Conservation (phyloP, 768 basidiomycete genomes). For the Leccinum boreale region DNA sequence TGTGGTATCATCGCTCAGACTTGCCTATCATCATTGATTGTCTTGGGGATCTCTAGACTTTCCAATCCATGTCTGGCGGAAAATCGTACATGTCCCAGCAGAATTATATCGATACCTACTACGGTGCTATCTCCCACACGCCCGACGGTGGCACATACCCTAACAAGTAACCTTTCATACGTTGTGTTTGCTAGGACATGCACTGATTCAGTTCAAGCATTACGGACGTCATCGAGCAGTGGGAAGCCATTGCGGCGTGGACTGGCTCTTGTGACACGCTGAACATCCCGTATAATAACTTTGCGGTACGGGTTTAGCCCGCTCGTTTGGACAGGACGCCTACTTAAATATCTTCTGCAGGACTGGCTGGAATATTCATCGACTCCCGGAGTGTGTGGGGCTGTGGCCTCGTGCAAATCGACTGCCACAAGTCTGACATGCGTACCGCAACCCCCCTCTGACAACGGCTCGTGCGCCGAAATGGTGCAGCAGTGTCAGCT, state of each 20-base stretch:
- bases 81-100: conserved; percentile 20
- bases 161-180: conserved; percentile 2
- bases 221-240: conserved; percentile 2
- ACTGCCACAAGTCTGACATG: conserved; percentile 7
- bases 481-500: conserved; percentile 15
- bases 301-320: conserved; percentile 9
- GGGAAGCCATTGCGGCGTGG: conserved; percentile 23
- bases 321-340: neutral
- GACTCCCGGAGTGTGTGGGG: conserved; percentile 17
- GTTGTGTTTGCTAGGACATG: neutral
- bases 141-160: conserved; percentile 17
- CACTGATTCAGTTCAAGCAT: conserved; percentile 8
- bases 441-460: conserved; percentile 19
- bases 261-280: conserved; percentile 18
- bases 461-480: conserved; percentile 22
- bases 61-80: conserved; percentile 18
- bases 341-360: conserved; percentile 3
- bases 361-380: conserved; percentile 25
- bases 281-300: conserved; percentile 21
- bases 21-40: neutral
- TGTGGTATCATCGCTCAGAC: neutral
- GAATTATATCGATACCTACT: conserved; percentile 23
- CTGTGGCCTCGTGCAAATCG: conserved; percentile 11
- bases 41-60: conserved; percentile 6
- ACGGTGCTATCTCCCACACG: conserved; percentile 16